These are phyloP conservation scores for Wallacemonas sp. DNA, from an alignment of 208 protist genomes.

Conservation along the genomic window DNA sequence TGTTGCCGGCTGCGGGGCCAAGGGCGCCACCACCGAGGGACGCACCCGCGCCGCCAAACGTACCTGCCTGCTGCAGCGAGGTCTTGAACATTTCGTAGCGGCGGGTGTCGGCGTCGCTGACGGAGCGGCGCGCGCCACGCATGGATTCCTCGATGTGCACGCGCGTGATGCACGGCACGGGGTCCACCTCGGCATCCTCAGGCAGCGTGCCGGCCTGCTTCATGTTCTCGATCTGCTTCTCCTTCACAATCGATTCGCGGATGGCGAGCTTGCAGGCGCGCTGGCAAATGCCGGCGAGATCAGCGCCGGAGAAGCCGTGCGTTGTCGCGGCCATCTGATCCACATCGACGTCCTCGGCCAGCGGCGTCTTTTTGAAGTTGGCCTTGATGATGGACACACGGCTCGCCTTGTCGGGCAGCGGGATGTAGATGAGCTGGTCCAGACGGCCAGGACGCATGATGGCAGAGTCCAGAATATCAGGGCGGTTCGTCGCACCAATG, in stretches of 20 bases:
- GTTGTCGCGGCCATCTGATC: conserved; percentile 96
- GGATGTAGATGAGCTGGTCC: conserved; percentile 99
- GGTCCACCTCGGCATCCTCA: conserved; percentile 81
- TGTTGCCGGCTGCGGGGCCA: conserved; percentile 18
- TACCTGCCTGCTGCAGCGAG: conserved; percentile 74
- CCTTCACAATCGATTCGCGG: conserved; percentile 89
- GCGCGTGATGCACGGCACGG: conserved; percentile 89
- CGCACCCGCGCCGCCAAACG: conserved; percentile 47
- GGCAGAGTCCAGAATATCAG: conserved; percentile 99
- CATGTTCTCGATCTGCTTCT: conserved; percentile 80
- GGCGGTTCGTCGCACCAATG: conserved; percentile 99
- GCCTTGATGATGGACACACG: conserved; percentile 98
- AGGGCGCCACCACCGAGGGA: conserved; percentile 12
- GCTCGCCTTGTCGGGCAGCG: conserved; percentile 98
- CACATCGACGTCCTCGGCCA: conserved; percentile 96
- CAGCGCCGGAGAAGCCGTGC: conserved; percentile 99
- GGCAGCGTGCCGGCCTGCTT: conserved; percentile 58
- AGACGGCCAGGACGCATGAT: conserved; percentile 98
- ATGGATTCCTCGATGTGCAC: conserved; percentile 93
- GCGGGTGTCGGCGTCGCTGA: conserved; percentile 91
- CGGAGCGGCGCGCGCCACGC: conserved; percentile 85
- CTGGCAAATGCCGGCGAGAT: conserved; percentile 94
- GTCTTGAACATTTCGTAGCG: conserved; percentile 94
- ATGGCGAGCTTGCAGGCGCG: conserved; percentile 94
- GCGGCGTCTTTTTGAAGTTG: conserved; percentile 97